Evolutionary conservation across 2,329 filamentous ascomycete species (phyloP).

Genomic region (Botrytis pseudocinerea): DNA sequence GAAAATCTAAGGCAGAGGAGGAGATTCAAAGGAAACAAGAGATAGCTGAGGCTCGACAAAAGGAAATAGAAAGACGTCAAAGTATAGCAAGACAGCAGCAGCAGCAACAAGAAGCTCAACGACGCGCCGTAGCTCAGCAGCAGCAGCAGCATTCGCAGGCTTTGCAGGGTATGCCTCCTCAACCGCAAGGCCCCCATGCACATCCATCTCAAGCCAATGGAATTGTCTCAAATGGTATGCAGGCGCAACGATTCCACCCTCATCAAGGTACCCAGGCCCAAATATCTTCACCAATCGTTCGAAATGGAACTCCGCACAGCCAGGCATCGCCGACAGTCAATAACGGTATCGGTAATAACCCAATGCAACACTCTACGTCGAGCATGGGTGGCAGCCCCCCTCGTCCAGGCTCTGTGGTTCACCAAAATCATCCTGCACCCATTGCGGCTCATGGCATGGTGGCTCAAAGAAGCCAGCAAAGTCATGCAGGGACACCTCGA

Average conservation of each 20-base stretch:
- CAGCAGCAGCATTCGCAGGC: constrained; percentile 40
- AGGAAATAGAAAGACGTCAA: constrained; percentile 38
- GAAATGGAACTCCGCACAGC: constrained; percentile 64
- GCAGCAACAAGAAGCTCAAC: constrained; percentile 42
- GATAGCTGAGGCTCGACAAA: constrained; percentile 37
- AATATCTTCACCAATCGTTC: constrained; percentile 66
- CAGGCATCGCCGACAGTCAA: constrained; percentile 67
- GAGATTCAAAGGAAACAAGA: constrained; percentile 48
- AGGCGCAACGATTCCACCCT: constrained; percentile 46
- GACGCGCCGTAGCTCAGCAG: constrained; percentile 43
- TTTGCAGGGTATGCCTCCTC: constrained; percentile 21
- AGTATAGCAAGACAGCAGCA: constrained; percentile 31
- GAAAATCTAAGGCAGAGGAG: constrained; percentile 50
- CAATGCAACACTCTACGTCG: constrained; percentile 66
- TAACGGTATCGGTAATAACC: constrained; percentile 43
- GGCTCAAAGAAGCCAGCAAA: constrained; percentile 65
- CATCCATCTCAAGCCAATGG: constrained; percentile 47
- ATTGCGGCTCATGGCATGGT: constrained; percentile 62
- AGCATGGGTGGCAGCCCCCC: constrained; percentile 69
- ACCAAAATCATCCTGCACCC: constrained; percentile 54
- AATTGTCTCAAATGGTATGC: constrained; percentile 45
- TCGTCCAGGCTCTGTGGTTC: constrained; percentile 65
- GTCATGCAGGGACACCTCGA: constrained; percentile 64
- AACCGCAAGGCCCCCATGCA: constrained; percentile 45
- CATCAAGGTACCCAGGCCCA: constrained; percentile 57